phyloP scores from a whole-genome alignment of 1,139 yeast species.

The Taphrina wiesneri region DNA sequence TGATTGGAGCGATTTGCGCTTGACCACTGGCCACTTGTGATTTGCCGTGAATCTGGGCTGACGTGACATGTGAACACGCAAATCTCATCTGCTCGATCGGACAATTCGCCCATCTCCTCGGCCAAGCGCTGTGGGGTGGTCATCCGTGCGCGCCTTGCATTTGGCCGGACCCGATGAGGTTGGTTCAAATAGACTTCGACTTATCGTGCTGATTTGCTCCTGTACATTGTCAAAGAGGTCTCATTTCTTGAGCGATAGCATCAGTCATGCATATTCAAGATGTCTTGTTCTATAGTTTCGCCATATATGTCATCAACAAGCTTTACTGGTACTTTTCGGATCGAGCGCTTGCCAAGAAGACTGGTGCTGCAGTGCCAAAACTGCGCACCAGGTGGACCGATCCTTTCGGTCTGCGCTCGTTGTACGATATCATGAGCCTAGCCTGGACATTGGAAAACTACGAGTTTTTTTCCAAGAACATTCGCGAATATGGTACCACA shows the following conservation, averaged over 20 bases:
- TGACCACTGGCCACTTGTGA: background rate
- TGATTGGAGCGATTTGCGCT: background rate
- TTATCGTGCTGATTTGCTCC: too few relatives aligned
- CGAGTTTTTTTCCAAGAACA: background rate
- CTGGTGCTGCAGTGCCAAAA: background rate
- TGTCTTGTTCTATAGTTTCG: background rate
- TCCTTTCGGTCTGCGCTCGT: background rate
- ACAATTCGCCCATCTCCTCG: too few relatives aligned
- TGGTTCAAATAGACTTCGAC: too few relatives aligned
- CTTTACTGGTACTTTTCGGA: conserved; percentile 5
- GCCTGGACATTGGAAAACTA: background rate
- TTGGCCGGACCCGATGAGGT: too few relatives aligned
- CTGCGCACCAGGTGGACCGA: background rate
- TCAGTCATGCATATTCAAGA: background rate
- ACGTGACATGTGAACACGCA: background rate
- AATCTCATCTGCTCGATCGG: background rate
- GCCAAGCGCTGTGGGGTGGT: background rate
- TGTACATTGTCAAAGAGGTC: too few relatives aligned
- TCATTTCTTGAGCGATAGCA: too few relatives aligned
- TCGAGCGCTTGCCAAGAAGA: background rate
- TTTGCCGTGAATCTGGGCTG: background rate
- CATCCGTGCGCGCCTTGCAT: background rate
- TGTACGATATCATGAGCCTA: background rate
- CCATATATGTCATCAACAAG: background rate
- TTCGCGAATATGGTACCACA: conserved; percentile 1